Conservation (phyloP, 2,329 filamentous ascomycete genomes). For the Gremmenia infestans region DNA sequence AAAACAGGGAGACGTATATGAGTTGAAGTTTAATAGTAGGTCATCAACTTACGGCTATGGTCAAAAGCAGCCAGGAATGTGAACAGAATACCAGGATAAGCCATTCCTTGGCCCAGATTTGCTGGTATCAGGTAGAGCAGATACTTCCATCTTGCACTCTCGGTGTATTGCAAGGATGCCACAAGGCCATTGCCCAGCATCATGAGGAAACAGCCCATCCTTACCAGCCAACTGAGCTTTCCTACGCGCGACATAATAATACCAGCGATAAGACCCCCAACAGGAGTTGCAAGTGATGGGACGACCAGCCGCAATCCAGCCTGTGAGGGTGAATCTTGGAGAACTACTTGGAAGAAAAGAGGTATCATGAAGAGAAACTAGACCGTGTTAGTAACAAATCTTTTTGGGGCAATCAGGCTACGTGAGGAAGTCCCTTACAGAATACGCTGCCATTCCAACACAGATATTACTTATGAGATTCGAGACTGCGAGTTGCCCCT, state of each 20-base stretch:
- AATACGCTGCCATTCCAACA: constrained; percentile 56
- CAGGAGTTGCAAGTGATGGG: constrained; percentile 54
- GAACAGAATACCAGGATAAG: constrained; percentile 55
- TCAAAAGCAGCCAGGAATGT: constrained; percentile 59
- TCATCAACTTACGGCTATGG: constrained; percentile 45
- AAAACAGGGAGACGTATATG: background rate
- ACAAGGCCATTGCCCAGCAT: constrained; percentile 49
- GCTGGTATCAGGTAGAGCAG: constrained; percentile 52
- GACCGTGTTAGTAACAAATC: too few species aligned
- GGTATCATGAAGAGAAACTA: constrained; percentile 65
- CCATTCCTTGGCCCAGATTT: constrained; percentile 55
- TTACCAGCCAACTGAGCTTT: constrained; percentile 46
- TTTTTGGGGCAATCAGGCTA: background rate
- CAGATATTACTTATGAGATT: constrained; percentile 56
- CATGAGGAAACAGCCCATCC: constrained; percentile 47
- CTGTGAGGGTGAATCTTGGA: constrained; percentile 56
- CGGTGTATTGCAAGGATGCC: constrained; percentile 40
- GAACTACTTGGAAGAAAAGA: constrained; percentile 64
- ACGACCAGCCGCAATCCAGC: constrained; percentile 61
- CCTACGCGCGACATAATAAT: constrained; percentile 54
- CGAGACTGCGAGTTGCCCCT: constrained; percentile 48
- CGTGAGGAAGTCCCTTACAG: constrained; percentile 30
- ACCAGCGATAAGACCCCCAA: constrained; percentile 52
- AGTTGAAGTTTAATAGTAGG: too few species aligned
- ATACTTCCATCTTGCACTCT: constrained; percentile 50